Conservation (phyloP, 352 stramenopile species). For the Pythium sp. region DNA sequence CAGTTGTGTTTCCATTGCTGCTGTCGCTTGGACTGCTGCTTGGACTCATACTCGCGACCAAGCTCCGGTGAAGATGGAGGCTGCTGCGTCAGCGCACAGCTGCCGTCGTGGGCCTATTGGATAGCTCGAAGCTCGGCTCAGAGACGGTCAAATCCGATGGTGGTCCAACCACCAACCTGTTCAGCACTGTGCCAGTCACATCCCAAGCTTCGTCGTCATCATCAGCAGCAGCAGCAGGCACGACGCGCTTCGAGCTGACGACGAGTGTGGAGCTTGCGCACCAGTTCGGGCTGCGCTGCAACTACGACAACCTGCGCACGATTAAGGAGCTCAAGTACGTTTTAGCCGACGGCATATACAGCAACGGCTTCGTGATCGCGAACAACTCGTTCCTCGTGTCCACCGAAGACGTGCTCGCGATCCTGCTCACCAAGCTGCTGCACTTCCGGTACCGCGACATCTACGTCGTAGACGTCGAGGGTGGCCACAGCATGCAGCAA, state of each 20-base stretch:
- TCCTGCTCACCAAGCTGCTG: slow-evolving; percentile 13
- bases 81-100: background rate
- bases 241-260: slow-evolving; percentile 3
- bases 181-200: background rate
- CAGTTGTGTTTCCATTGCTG: slow-evolving; percentile 4
- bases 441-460: slow-evolving; percentile 9
- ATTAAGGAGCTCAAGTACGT: slow-evolving; percentile 8
- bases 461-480: slow-evolving; percentile 12
- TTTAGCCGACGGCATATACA: slow-evolving; percentile 5
- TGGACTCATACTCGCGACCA: background rate
- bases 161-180: background rate
- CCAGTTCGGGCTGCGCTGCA: slow-evolving; percentile 3
- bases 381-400: slow-evolving; percentile 8
- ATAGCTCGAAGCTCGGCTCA: background rate
- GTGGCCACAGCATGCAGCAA: slow-evolving; percentile 8
- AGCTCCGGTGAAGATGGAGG: background rate
- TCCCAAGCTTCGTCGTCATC: background rate
- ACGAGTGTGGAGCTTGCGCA: slow-evolving; percentile 7
- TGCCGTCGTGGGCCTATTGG: background rate
- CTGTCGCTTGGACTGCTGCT: slow-evolving; percentile 7
- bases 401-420: slow-evolving; percentile 12
- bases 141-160: background rate
- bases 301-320: slow-evolving; percentile 10
- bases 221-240: background rate
- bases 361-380: slow-evolving; percentile 13